Evolutionary conservation across 495 filamentous ascomycete species (phyloP).

Genomic region (Penicillium salamii): DNA sequence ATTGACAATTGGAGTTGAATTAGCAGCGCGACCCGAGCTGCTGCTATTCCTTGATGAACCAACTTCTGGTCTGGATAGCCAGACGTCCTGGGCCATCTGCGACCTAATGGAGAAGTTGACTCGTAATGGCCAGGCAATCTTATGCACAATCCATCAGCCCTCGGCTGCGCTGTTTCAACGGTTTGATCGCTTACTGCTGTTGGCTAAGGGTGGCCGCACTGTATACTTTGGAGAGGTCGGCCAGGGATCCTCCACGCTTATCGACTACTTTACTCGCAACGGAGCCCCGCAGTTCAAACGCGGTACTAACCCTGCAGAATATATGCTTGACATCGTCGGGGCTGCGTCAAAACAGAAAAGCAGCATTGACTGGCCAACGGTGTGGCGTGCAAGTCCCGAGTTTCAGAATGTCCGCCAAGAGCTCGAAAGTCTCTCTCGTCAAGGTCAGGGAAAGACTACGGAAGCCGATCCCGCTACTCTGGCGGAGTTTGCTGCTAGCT

Average conservation of each 20-base stretch:
- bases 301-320: background rate
- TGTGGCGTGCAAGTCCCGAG: conserved; percentile 66
- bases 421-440: conserved; percentile 53
- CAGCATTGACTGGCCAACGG: conserved; percentile 58
- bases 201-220: background rate
- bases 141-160: background rate
- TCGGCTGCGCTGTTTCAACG: background rate
- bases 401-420: conserved; percentile 56
- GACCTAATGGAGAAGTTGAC: background rate
- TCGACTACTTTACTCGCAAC: background rate
- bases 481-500: conserved; percentile 34
- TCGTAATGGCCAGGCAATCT: background rate
- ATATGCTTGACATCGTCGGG: background rate
- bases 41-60: background rate
- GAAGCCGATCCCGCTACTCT: conserved; percentile 5
- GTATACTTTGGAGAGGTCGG: background rate
- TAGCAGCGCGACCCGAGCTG: background rate
- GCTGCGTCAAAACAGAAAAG: background rate
- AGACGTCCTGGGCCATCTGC: background rate
- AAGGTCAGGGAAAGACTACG: too few relatives aligned
- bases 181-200: background rate
- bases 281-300: background rate
- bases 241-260: background rate
- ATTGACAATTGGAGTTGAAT: background rate
- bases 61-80: background rate